Conservation (phyloP, 805 yeast species). For the Saccharomycopsis sp. region DNA sequence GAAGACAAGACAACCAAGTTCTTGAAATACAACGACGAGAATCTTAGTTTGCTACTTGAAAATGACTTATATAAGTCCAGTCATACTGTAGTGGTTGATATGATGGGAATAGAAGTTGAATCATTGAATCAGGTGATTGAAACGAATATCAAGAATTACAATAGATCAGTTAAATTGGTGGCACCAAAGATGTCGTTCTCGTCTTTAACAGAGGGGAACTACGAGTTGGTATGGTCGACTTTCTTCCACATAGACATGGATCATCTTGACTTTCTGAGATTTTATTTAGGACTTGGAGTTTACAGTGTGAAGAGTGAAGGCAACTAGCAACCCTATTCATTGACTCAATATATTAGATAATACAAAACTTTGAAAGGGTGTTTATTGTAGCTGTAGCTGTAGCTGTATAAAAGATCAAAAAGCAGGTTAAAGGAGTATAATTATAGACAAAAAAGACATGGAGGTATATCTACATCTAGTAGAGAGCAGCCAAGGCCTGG, state of each 20-base stretch:
- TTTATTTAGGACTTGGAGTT: conserved; percentile 19
- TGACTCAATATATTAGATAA: too few species aligned
- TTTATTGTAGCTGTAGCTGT: too few species aligned
- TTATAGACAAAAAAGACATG: too few species aligned
- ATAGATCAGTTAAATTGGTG: not conserved
- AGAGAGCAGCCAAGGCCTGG: not conserved
- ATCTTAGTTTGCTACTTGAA: conserved; percentile 18
- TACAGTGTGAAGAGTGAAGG: not conserved
- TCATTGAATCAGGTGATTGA: conserved; percentile 23
- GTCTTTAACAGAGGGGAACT: conserved; percentile 8
- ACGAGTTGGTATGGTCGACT: conserved; percentile 32
- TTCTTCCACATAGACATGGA: conserved; percentile 62
- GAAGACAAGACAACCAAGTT: conserved; percentile 24
- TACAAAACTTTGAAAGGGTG: too few species aligned
- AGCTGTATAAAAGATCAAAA: too few species aligned
- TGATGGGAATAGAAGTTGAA: conserved; percentile 38
- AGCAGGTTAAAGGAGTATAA: too few species aligned
- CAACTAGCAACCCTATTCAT: too few species aligned
- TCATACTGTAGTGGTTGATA: conserved; percentile 33
- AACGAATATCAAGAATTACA: conserved; percentile 2
- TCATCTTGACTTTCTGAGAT: conserved; percentile 51
- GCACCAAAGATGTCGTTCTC: conserved; percentile 23
- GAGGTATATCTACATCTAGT: not conserved
- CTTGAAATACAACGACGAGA: conserved; percentile 22
- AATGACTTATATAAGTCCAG: not conserved